Evolutionary conservation across 441 rosid genomes (phyloP), one percentile per base, ranked within the genome.

Genomic region (Theobroma grandiflorum): DNA sequence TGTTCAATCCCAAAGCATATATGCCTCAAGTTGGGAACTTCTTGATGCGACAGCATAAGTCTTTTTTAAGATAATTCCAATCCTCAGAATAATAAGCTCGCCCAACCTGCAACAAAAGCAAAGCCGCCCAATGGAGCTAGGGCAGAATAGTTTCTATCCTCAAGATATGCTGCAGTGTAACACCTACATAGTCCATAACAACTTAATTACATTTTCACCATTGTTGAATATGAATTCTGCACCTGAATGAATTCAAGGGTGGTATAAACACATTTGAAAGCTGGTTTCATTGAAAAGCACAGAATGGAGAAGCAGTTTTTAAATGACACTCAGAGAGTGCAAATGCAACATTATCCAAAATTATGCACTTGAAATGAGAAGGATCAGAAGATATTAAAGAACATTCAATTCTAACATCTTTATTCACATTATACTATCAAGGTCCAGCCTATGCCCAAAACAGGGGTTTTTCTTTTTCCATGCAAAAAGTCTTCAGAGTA

Each of bases 71-170:
- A 2, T 62, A 78, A 75, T 71, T 78, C 40, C 69, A 72, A 62
- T 74, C 55, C 77, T 87, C 78, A 96, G 87, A 95, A 90, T 22
- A 93, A 87, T 88, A 96, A 84, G 91, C 93, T 90, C 47, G 86
- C 98, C 98, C 98, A 96, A 69, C 91, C 98, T 65, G 89, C 96
- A 22, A 93, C 77, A 78, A 96, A 93, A 20, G 98, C 98, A 47
- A 76, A 45, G 45, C 79, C 79, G 0, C 79, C 79, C 47, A 63
- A 45, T 5, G 79, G 72, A 61, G 94, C 94, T 57, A 90, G 78
- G 42, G 61, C 78, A 18, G 93, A 82, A 82, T 90, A 92, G 74
- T 86, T 86, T 78, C 92, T 81, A 85, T 92, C 90, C 86, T 92
- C 96, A 10, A 89, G 87, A 52, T 85, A 82, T 45, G 96, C 96